Evolutionary conservation across 441 rosid species (phyloP).

Genomic region (Pelargonium myrrhifolium): DNA sequence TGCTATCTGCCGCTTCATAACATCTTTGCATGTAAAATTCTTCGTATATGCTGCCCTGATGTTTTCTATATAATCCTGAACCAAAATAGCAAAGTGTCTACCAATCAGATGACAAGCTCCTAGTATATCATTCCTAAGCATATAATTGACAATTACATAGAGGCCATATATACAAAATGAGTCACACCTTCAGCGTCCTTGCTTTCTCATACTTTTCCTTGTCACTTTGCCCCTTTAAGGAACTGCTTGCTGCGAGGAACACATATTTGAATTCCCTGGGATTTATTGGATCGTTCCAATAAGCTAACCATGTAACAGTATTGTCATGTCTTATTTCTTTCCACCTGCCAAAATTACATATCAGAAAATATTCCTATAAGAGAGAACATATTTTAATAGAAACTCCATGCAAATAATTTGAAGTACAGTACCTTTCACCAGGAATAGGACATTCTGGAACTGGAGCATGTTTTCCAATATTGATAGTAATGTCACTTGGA

Average conservation of each 20-base stretch:
- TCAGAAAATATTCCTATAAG: neutral
- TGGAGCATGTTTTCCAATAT: constrained; percentile 78
- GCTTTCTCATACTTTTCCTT: constrained; percentile 99
- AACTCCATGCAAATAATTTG: neutral
- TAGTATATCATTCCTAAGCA: neutral
- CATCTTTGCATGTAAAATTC: constrained; percentile 68
- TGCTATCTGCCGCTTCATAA: constrained; percentile 75
- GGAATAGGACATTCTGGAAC: constrained; percentile 92
- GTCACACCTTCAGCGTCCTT: constrained; percentile 70
- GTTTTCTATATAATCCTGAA: constrained; percentile 64
- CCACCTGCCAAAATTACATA: constrained; percentile 55
- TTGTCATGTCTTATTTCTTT: constrained; percentile 93
- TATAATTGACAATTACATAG: neutral
- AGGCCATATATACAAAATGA: neutral
- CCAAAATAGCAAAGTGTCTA: constrained; percentile 11
- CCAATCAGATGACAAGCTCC: neutral
- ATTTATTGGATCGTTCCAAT: constrained; percentile 98
- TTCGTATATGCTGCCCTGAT: constrained; percentile 85
- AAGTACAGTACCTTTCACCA: constrained; percentile 55
- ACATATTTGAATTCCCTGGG: constrained; percentile 94
- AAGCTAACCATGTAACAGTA: constrained; percentile 98
- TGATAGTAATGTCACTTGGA: constrained; percentile 88
- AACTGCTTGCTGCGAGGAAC: constrained; percentile 95
- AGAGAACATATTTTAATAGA: neutral
- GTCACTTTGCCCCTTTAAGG: constrained; percentile 96